These are phyloP conservation scores for Elasticomyces elasticus DNA, from an alignment of 495 filamentous ascomycete genomes.

Conservation along the genomic window DNA sequence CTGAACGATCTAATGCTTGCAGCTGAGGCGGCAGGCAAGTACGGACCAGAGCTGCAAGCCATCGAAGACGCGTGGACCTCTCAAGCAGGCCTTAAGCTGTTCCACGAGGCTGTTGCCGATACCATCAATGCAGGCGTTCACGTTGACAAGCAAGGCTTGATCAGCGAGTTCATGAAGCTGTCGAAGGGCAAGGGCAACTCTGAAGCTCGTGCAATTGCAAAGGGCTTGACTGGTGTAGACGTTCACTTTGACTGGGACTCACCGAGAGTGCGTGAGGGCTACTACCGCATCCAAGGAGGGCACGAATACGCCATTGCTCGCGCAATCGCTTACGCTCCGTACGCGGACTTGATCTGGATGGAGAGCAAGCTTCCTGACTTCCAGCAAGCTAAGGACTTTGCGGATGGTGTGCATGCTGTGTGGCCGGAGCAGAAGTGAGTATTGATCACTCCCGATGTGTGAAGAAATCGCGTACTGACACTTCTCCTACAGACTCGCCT, in stretches of 20 bases:
- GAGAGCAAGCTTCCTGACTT: slow-evolving; percentile 94
- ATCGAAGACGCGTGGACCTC: slow-evolving; percentile 84
- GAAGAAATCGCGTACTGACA: slow-evolving; percentile 16
- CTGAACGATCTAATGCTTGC: slow-evolving; percentile 84
- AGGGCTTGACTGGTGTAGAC: slow-evolving; percentile 68
- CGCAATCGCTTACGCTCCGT: slow-evolving; percentile 84
- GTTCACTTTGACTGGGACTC: slow-evolving; percentile 90
- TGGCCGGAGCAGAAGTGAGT: slow-evolving; percentile 93
- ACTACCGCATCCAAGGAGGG: slow-evolving; percentile 83
- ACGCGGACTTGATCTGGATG: slow-evolving; percentile 97
- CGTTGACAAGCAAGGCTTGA: slow-evolving; percentile 57
- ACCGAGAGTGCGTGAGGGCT: slow-evolving; percentile 84
- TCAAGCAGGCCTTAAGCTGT: slow-evolving; percentile 81
- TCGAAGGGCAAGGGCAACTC: slow-evolving; percentile 75
- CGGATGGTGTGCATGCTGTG: slow-evolving; percentile 82
- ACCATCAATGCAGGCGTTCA: slow-evolving; percentile 58
- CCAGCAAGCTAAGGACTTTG: slow-evolving; percentile 86
- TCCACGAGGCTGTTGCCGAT: slow-evolving; percentile 79
- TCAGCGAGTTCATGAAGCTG: slow-evolving; percentile 52
- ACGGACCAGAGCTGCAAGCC: slow-evolving; percentile 68
- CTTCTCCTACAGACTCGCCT: slow-evolving; percentile 55
- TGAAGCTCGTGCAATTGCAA: slow-evolving; percentile 76
- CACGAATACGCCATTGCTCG: slow-evolving; percentile 88
- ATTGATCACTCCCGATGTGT: neutral
- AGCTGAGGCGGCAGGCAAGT: slow-evolving; percentile 75